phyloP scores from a whole-genome alignment of 1,284 basidiomycete genomes.

The Trichosporon sp. region DNA sequence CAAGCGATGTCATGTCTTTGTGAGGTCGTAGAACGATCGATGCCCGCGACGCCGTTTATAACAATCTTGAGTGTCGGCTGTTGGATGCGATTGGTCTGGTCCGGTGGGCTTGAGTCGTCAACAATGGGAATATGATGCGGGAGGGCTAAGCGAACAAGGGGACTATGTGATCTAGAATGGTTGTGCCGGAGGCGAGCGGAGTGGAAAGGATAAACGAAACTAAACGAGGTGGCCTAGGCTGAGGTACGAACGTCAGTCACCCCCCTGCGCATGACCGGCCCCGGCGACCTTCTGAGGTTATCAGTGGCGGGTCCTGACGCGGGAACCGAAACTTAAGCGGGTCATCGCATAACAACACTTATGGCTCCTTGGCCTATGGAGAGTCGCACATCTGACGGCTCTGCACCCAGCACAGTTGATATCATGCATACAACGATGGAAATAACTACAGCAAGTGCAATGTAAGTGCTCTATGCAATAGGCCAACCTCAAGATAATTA shows the following conservation, averaged over 20 bases:
- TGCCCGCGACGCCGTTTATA: no score
- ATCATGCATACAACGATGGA: background rate
- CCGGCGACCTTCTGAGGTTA: no score
- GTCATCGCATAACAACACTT: no score
- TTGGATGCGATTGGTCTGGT: no score
- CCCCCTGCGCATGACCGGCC: no score
- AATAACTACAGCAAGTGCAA: background rate
- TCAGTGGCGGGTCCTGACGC: no score
- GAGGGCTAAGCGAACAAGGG: background rate
- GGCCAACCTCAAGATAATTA: background rate
- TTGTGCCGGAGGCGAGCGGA: no score
- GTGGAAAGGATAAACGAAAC: background rate
- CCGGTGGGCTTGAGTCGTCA: no score
- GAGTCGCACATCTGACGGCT: no score
- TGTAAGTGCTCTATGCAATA: background rate
- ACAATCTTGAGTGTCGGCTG: background rate
- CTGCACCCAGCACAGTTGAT: background rate
- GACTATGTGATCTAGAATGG: background rate
- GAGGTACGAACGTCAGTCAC: background rate
- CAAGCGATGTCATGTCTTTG: constrained; percentile 8
- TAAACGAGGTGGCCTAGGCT: background rate
- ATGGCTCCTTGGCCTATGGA: no score
- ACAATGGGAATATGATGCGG: background rate
- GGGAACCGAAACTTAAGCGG: no score
- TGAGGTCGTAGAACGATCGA: no score